Evolutionary conservation across 305 asterid genomes (phyloP).

Genomic region (Solanum hybrid): DNA sequence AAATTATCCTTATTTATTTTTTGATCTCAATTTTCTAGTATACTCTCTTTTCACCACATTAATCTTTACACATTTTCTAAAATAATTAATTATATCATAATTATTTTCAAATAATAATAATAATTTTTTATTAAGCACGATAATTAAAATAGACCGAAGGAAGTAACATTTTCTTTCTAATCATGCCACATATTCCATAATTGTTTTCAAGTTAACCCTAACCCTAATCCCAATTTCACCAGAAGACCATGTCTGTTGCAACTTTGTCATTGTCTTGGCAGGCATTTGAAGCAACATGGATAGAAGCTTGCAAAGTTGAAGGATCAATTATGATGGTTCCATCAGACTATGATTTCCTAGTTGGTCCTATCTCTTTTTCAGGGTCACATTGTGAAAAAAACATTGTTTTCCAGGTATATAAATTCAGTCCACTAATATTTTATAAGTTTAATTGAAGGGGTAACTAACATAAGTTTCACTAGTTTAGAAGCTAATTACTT

Average conservation of each 20-base stretch:
- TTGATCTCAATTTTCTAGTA: not conserved
- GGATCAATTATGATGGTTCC: conserved; percentile 64
- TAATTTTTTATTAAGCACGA: not conserved
- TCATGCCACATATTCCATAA: not conserved
- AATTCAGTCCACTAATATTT: not conserved
- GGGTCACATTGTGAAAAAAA: conserved; percentile 79
- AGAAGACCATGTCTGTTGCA: not conserved
- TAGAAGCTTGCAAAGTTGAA: conserved; percentile 61
- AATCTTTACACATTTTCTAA: not conserved
- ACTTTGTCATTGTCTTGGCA: conserved; percentile 12
- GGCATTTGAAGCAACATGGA: conserved; percentile 93
- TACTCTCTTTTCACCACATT: not conserved
- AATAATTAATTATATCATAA: not conserved
- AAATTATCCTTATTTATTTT: not conserved
- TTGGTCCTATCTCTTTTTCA: conserved; percentile 82
- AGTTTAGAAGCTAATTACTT: not conserved
- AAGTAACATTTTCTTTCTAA: not conserved
- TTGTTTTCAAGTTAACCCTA: not conserved
- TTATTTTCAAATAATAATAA: not conserved
- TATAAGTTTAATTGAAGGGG: not conserved
- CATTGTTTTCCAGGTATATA: conserved; percentile 76
- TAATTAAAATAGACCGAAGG: not conserved
- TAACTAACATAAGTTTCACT: not conserved
- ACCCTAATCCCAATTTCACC: not conserved
- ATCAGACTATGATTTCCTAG: conserved; percentile 48